Evolutionary conservation across 352 stramenopile genomes (phyloP), one percentile per base, ranked within the genome.

Genomic region (Globisporangium apiculatum): DNA sequence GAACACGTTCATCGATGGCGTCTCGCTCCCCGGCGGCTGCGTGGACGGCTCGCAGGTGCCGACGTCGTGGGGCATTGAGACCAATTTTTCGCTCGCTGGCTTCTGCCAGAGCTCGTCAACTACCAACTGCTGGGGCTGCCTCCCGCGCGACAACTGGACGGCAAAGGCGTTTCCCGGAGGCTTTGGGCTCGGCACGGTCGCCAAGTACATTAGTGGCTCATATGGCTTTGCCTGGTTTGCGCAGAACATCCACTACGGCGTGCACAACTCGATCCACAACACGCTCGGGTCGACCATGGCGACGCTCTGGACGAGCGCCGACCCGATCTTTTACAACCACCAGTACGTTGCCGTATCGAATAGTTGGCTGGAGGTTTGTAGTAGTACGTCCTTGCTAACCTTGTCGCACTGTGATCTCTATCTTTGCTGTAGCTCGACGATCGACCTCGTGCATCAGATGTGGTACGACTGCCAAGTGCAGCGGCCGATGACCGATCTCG

Each of bases 241-340:
- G 8, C 51, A 70, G 43, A 59, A 64, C 15, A 66, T 82, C n/a
- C 73, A 83, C 48, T 67, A 67, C n/a, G 68, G 70, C 41, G 69
- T 69, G n/a, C 72, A 80, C 57, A 83, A 72, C 78, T 72, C 65
- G 35, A 79, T 85, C 45, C 75, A 85, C 59, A 73, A 66, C 49
- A 55, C 66, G 0, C 58, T 75, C 7, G 66, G 62, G 1, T 69
- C 61, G 14, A 63, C 61, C 17, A 69, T 85, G 55, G 71, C 65
- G 9, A 76, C 71, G 6, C 67, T 68, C 42, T 65, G 68, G 48
- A 66, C 66, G 7, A 58, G 73, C 0, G 67, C 68, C 4, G 75
- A 85, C 24, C 71, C 73, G 12, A 52, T 83, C 36, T 85, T 85
- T 51, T 74, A 68, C 61, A 73, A 65, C 36, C 70, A 81, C 51